phyloP scores from a whole-genome alignment of 805 yeast genomes.

The Ogataea haglerorum region DNA sequence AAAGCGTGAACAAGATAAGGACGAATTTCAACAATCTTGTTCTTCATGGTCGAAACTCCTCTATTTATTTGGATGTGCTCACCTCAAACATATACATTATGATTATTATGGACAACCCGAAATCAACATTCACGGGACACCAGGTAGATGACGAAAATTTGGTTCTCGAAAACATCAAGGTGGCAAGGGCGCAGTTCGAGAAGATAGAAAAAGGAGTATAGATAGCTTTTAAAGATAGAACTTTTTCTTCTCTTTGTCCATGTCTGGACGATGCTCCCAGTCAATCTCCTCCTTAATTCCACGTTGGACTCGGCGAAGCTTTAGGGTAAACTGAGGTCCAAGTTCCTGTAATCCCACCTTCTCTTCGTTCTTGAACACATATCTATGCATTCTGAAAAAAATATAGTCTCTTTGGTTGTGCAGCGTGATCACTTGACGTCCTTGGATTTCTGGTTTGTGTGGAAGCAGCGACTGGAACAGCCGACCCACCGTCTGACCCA shows the following conservation, averaged over 20 bases:
- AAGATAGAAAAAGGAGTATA: conserved; percentile 25
- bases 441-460: conserved; percentile 87
- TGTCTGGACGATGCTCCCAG: conserved; percentile 95
- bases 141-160: conserved; percentile 33
- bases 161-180: conserved; percentile 33
- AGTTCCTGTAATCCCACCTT: conserved; percentile 92
- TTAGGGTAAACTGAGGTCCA: conserved; percentile 94
- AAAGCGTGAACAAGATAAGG: conserved; percentile 82
- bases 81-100: conserved; percentile 37
- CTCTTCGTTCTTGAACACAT: conserved; percentile 83
- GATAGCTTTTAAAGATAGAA: conserved; percentile 57
- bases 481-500: conserved; percentile 91
- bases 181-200: conserved; percentile 34
- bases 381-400: conserved; percentile 93
- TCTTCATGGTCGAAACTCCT: conserved; percentile 49
- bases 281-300: conserved; percentile 90
- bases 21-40: conserved; percentile 78
- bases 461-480: conserved; percentile 92
- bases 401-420: conserved; percentile 96
- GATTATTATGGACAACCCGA: conserved; percentile 35
- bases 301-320: conserved; percentile 81
- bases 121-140: conserved; percentile 14
- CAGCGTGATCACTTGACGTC: conserved; percentile 91
- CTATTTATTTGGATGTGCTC: conserved; percentile 34
- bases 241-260: conserved; percentile 95